Base-by-base conservation (phyloP, 768 basidiomycete genomes). In the Rhodotorula toruloides region DNA sequence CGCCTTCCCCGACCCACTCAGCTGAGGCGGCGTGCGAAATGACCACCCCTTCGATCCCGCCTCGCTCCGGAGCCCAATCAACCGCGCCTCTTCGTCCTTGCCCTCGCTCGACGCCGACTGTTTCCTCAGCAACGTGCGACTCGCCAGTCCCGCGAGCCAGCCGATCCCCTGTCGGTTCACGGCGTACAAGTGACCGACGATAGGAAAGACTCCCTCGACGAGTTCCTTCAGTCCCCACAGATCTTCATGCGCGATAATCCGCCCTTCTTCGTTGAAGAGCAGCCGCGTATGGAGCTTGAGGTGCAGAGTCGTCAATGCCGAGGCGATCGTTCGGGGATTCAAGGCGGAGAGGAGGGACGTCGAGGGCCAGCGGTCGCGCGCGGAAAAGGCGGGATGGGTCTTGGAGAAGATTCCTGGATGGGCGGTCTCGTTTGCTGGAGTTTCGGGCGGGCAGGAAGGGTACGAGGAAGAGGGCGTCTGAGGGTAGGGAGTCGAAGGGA, bases 191-290 rank as follows among this genome's bases (percentile, higher is more conserved):
- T 60, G 58, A 2, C 54, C 58, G 17, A 32, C 61, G 49, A 71
- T 1, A 32, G 70, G 70, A 34, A 70, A 54, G 29, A 68, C 39
- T 37, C 62, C 62, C 47, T 67, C 65, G 59, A 89, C 80, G 63
- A 90, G 79, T 74, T 91, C 89, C 75, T 86, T 84, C 48, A 88
- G 80, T 71, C 90, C 88, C 87, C 87, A 90, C 44, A 87, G 81
- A 74, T 90, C 89, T 36, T 87, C 83, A 75, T 91, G 89, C 72
- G 85, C 83, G 8, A 87, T 86, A 67, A 91, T 85, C 65, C 82
- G 83, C 2, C 66, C 66, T 74, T 86, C 85, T 72, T 90, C 89
- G 77, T 90, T 90, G 77, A 91, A 89, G 39, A 83, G 82, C 42
- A 90, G 81, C 36, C 85, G 83, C 8, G 88, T 87, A 62, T 87